Evolutionary conservation across 2,329 filamentous ascomycete species (phyloP).

Genomic region (Grosmannia huntii): DNA sequence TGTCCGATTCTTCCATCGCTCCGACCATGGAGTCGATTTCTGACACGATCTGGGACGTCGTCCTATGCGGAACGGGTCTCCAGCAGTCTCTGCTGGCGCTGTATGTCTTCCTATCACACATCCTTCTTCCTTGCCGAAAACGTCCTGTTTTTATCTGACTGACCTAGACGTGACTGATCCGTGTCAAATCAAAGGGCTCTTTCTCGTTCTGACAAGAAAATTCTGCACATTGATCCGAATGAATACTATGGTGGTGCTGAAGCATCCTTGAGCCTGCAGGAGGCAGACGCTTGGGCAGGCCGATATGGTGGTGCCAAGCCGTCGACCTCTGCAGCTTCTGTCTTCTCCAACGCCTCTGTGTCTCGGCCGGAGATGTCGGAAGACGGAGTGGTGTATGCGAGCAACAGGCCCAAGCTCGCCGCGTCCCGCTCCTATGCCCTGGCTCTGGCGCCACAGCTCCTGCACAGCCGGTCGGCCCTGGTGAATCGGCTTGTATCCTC

Average conservation of each 20-base stretch:
- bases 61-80: slow-evolving; percentile 67
- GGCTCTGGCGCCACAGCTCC: slow-evolving; percentile 71
- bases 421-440: slow-evolving; percentile 68
- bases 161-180: slow-evolving; percentile 33
- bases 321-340: not conserved
- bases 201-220: slow-evolving; percentile 81
- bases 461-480: slow-evolving; percentile 71
- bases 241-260: slow-evolving; percentile 79
- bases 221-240: slow-evolving; percentile 81
- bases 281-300: slow-evolving; percentile 63
- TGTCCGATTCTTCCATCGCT: not conserved
- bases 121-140: slow-evolving; percentile 5
- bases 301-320: slow-evolving; percentile 13
- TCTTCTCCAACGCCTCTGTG: slow-evolving; percentile 25
- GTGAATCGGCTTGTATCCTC: slow-evolving; percentile 78
- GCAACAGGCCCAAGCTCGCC: slow-evolving; percentile 26
- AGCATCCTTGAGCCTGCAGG: slow-evolving; percentile 72
- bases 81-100: slow-evolving; percentile 60
- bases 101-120: slow-evolving; percentile 17
- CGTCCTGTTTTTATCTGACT: slow-evolving; percentile 46
- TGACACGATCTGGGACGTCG: slow-evolving; percentile 66
- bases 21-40: slow-evolving; percentile 57
- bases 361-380: slow-evolving; percentile 19
- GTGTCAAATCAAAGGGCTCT: slow-evolving; percentile 55
- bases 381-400: not conserved